These are phyloP conservation scores for Discostella stelligeroides DNA, from an alignment of 108 stramenopile species.

Conservation along the genomic window DNA sequence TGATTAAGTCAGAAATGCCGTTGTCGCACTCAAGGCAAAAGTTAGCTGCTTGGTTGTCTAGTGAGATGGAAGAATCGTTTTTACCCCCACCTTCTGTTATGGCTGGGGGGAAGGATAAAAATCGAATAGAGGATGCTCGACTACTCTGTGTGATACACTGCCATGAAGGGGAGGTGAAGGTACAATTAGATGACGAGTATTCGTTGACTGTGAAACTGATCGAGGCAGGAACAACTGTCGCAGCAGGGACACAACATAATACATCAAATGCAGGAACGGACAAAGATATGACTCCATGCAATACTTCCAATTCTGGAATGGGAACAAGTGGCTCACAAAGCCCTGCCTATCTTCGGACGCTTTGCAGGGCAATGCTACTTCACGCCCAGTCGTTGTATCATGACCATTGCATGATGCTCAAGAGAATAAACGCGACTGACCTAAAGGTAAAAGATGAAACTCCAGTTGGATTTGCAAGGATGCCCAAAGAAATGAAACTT, in stretches of 20 bases:
- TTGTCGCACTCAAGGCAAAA: constrained; percentile 23
- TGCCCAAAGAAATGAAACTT: constrained; percentile 44
- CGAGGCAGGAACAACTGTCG: constrained; percentile 63
- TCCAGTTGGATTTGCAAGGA: constrained; percentile 44
- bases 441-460: constrained; percentile 30
- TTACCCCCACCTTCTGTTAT: constrained; percentile 70
- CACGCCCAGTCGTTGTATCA: constrained; percentile 85
- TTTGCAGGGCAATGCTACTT: constrained; percentile 76
- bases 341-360: constrained; percentile 58
- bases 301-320: constrained; percentile 2
- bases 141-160: constrained; percentile 75
- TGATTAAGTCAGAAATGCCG: neutral
- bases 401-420: constrained; percentile 64
- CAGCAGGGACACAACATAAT: constrained; percentile 16
- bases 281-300: neutral
- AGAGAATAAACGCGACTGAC: constrained; percentile 8
- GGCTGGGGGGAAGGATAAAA: constrained; percentile 53
- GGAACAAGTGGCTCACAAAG: constrained; percentile 72
- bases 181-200: constrained; percentile 84
- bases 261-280: constrained; percentile 8
- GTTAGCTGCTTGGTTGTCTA: constrained; percentile 68
- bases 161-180: constrained; percentile 88
- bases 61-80: constrained; percentile 79
- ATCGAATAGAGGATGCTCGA: constrained; percentile 36
- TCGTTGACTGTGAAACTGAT: constrained; percentile 77